phyloP scores from a whole-genome alignment of 2,329 filamentous ascomycete species.

The Fusarium neocosmosporiellum region DNA sequence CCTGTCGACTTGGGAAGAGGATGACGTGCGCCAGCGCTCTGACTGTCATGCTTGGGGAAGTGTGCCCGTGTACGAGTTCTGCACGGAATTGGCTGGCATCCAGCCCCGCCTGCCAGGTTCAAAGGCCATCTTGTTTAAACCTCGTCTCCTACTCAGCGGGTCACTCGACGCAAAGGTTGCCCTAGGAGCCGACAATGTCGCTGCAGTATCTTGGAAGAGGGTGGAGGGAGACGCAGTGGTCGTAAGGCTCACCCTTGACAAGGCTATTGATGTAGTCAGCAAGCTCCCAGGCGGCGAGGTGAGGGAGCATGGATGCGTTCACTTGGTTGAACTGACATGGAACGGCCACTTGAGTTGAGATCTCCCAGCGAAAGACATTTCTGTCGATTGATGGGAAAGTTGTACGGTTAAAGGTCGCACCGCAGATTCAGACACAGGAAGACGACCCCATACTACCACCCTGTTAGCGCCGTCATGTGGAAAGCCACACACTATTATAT shows the following conservation, averaged over 20 bases:
- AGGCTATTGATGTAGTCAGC: not conserved
- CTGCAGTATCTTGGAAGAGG: slow-evolving; percentile 9
- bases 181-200: slow-evolving; percentile 10
- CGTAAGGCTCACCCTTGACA: not conserved
- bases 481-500: no score
- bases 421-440: no score
- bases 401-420: no score
- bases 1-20: slow-evolving; percentile 26
- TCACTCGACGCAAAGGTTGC: slow-evolving; percentile 10
- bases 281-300: not conserved
- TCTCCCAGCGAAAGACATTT: no score
- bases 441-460: no score
- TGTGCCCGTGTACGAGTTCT: slow-evolving; percentile 24
- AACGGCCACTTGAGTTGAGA: not conserved
- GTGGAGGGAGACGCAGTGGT: not conserved
- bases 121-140: slow-evolving; percentile 14
- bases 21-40: slow-evolving; percentile 22
- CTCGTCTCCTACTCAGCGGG: slow-evolving; percentile 11
- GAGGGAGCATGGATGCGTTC: not conserved
- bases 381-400: no score
- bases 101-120: slow-evolving; percentile 6
- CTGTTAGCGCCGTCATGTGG: no score
- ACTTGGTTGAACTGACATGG: not conserved
- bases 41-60: slow-evolving; percentile 30
- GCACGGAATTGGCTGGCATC: slow-evolving; percentile 20